These are phyloP conservation scores for Larix kaempferi DNA, from an alignment of 75 land plant genomes.

Conservation along the genomic window DNA sequence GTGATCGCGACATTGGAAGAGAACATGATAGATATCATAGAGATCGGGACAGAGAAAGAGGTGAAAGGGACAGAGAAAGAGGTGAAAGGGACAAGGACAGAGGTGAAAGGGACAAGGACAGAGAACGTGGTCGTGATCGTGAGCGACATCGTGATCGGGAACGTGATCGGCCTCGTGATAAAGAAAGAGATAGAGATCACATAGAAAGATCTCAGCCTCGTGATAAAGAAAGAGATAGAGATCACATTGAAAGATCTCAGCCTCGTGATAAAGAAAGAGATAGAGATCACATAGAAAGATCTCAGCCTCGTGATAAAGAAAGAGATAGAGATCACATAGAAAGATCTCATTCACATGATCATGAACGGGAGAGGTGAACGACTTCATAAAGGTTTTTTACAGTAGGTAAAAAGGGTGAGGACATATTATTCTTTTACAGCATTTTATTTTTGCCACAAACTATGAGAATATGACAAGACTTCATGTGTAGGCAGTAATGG, in stretches of 20 bases:
- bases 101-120: conserved; percentile 41
- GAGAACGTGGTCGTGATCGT: conserved; percentile 46
- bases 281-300: conserved; percentile 17
- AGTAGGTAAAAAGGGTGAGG: too few species aligned
- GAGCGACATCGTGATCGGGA: conserved; percentile 35
- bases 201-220: conserved; percentile 11
- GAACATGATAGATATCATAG: conserved; percentile 58
- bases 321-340: conserved; percentile 14
- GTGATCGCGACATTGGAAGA: conserved; percentile 54
- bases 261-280: conserved; percentile 29
- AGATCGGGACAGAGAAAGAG: conserved; percentile 45
- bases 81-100: conserved; percentile 29
- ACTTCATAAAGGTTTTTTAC: too few species aligned
- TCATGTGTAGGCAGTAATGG: too few species aligned
- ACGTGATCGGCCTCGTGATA: conserved; percentile 35
- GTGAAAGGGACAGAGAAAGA: conserved; percentile 24
- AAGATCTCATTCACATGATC: conserved; percentile 5
- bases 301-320: too few species aligned
- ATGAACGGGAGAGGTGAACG: conserved; percentile 4
- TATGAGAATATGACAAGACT: too few species aligned
- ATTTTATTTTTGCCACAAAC: too few species aligned
- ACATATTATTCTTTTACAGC: too few species aligned
- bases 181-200: conserved; percentile 19
- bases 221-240: conserved; percentile 27
- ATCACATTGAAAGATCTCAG: conserved; percentile 10